Base-by-base conservation (phyloP, 371 early-diverging fungal genomes). In the Rhizopus microsporus region DNA sequence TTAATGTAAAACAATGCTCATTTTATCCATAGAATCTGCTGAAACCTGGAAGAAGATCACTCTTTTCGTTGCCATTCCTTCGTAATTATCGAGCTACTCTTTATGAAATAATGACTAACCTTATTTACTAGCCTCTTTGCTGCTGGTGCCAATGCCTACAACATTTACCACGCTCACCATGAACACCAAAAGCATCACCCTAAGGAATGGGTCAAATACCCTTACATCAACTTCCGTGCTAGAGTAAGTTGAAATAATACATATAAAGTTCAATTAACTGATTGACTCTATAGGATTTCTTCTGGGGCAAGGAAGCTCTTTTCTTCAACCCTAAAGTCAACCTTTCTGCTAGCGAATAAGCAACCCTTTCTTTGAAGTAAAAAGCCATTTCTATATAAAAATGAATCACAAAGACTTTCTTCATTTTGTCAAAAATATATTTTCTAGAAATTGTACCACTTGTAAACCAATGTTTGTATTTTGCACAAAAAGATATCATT, bases 321-420 rank as follows among this genome's bases (percentile, higher is more conserved):
- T 73, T 78, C 74, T 78, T 78, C 67, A 78, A 78, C 75, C 78
- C 78, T 47, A 60, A 67, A 37, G 75, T 78, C 51, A 78, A 78
- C 67, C 66, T 71, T 53, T 62, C 70, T 62, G 78, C 73, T 38
- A 32, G 46, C 35, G 62, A 61, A 44, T 61, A 61, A 60, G 31
- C 16, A 43, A 37, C 4, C 13, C 13, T 37, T 37, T 37, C 13
- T 37, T 37, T 37, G 38, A 10, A 10, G 13, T 37, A 37, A 37
- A 37, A 10, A 37, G 13, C 13, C 7, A 37, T 37, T 37, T 13
- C 38, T 37, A 2, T 7, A 10, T 37, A 37, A 10, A 10, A 37
- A 7, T 37, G 13, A 43, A 43, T 43, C 43, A 1, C 23, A 23
- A 23, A 23, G 23, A 23, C 43, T 5, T 5, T 15, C 16, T 43